Conservation (phyloP, 2,329 filamentous ascomycete species). For the Diatrype stigma region DNA sequence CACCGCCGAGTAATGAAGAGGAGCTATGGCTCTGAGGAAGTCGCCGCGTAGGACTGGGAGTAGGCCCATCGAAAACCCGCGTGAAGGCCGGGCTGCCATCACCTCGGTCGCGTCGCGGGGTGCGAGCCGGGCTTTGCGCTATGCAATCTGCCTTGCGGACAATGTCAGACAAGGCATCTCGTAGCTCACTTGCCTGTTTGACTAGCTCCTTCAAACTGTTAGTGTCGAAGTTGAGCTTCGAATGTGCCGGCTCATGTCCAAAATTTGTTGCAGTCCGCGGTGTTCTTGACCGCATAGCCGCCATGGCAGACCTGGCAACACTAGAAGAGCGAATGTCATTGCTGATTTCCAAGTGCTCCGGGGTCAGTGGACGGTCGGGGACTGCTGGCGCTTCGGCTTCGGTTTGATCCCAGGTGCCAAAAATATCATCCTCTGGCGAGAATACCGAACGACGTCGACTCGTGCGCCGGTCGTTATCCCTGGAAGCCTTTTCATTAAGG, state of each 20-base stretch:
- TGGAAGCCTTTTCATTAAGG: slow-evolving; percentile 44
- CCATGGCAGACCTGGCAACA: slow-evolving; percentile 58
- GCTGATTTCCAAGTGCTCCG: slow-evolving; percentile 32
- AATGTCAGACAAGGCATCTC: slow-evolving; percentile 55
- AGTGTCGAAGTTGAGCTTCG: slow-evolving; percentile 63
- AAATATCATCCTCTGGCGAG: slow-evolving; percentile 63
- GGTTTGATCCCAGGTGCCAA: slow-evolving; percentile 46
- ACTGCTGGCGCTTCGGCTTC: slow-evolving; percentile 35
- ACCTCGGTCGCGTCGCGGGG: slow-evolving; percentile 42
- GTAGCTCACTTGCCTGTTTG: slow-evolving; percentile 56
- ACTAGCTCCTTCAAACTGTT: slow-evolving; percentile 65
- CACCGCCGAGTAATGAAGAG: slow-evolving; percentile 45
- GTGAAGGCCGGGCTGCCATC: slow-evolving; percentile 66
- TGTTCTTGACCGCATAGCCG: slow-evolving; percentile 57
- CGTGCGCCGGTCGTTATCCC: slow-evolving; percentile 50
- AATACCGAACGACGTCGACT: slow-evolving; percentile 59
- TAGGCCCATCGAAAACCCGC: slow-evolving; percentile 60
- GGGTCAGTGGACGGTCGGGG: slow-evolving; percentile 35
- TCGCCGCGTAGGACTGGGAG: slow-evolving; percentile 49
- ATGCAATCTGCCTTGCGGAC: slow-evolving; percentile 57
- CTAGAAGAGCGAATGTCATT: slow-evolving; percentile 38
- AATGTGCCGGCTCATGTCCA: slow-evolving; percentile 31
- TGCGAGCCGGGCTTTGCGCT: slow-evolving; percentile 51
- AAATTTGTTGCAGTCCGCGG: slow-evolving; percentile 36
- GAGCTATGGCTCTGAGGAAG: slow-evolving; percentile 50